Evolutionary conservation across 495 filamentous ascomycete genomes (phyloP).

Genomic region (Aspergillus avenaceus): DNA sequence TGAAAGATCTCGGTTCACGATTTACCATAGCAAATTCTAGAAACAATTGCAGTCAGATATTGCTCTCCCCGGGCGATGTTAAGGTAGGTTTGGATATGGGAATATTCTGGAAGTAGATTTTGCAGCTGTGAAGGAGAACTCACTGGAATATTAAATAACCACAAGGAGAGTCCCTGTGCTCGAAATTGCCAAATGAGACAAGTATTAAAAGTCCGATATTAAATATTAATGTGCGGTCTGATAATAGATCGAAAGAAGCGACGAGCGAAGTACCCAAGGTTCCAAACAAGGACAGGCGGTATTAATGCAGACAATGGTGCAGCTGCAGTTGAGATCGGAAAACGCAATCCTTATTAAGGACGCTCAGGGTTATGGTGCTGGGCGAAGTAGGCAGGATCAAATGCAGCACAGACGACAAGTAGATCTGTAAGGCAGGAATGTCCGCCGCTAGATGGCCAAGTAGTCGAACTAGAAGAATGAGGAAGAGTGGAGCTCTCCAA

Average conservation of each 20-base stretch:
- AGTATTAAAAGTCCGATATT: slow-evolving; percentile 8
- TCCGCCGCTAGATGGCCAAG: slow-evolving; percentile 26
- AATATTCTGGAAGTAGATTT: slow-evolving; percentile 2
- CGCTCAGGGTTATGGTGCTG: slow-evolving; percentile 19
- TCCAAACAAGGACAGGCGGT: slow-evolving; percentile 27
- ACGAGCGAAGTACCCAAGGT: slow-evolving; percentile 20
- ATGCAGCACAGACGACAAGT: slow-evolving; percentile 27
- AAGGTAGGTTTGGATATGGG: background rate
- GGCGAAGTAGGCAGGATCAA: slow-evolving; percentile 15
- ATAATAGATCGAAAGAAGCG: slow-evolving; percentile 14
- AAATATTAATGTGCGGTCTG: slow-evolving; percentile 15
- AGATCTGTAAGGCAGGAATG: slow-evolving; percentile 46
- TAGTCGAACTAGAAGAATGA: slow-evolving; percentile 20
- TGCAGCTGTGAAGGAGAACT: slow-evolving; percentile 7
- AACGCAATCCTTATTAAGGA: slow-evolving; percentile 36
- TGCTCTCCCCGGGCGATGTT: background rate
- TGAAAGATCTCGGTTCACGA: slow-evolving; percentile 45
- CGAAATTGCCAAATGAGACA: slow-evolving; percentile 11
- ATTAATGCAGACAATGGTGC: slow-evolving; percentile 24
- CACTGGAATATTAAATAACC: slow-evolving; percentile 10
- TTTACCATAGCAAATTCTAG: slow-evolving; percentile 49
- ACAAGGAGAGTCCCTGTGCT: background rate
- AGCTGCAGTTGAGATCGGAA: slow-evolving; percentile 43
- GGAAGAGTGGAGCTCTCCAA: slow-evolving; percentile 13
- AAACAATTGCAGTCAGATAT: slow-evolving; percentile 29